Evolutionary conservation across 306 rosid species (phyloP), one percentile per base, ranked within the genome.

Genomic region (Citrullus mucosospermus): DNA sequence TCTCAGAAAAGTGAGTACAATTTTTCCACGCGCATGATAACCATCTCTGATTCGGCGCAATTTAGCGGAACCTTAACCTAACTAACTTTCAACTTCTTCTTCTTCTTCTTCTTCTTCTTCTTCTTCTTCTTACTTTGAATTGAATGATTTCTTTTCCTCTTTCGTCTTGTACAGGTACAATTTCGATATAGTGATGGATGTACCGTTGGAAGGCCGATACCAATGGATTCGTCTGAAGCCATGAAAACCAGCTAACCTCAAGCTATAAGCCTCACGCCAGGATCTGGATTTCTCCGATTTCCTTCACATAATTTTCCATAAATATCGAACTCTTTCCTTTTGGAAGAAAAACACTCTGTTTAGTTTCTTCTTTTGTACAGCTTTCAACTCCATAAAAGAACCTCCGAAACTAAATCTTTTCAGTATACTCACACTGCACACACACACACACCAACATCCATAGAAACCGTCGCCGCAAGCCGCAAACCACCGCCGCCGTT

Each of bases 141-240:
- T 9, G 14, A 59, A 83, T 32, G 51, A 75, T 57, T 83, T 76
- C 0, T 70, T 70, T 22, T 5, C 6, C 38, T 9, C 57, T 30
- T 56, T 48, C 34, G 12, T 62, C 25, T 48, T 75, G 66, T 78
- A 84, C 89, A 95, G 98, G 90, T 95, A 91, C 97, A 95, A 95
- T 89, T 95, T 85, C 79, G 98, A 95, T 83, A 84, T 92, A 84
- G 93, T 83, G 69, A 88, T 80, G 72, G 97, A 89, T 82, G 69
- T 78, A 90, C 98, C 98, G 32, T 82, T 95, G 88, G 91, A 91
- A 84, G 98, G 98, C 62, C 92, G 90, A 76, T 95, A 87, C 89
- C 85, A 87, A 78, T 95, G 98, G 98, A 78, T 95, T 85, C 93
- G 88, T 75, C 85, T 88, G 90, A 89, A 87, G 87, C 86, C 86